Base-by-base conservation (phyloP, 768 basidiomycete species). In the Phanerochaete sordida region DNA sequence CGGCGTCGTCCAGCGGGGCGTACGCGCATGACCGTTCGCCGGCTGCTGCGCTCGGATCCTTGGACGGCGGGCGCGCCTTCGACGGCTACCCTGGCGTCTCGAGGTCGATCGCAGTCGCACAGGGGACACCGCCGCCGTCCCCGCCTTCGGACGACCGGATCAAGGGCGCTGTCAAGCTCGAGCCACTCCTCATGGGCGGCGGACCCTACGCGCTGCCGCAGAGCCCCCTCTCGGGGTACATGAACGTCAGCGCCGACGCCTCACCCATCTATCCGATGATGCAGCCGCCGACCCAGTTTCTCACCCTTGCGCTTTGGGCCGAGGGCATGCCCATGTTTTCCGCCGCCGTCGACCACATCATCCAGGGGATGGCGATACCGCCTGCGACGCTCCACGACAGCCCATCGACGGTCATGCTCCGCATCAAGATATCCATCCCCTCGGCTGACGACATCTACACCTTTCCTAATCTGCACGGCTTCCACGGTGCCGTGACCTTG, bases 301-400 rank as follows among this genome's bases (percentile, higher is more conserved):
- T 72, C 15, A 74, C 73, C 48, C 69, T 90, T 58, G 79, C 77
- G 43, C 76, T 91, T 19, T 79, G 79, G 68, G 84, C 88, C 24
- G 85, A 88, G 64, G 87, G 88, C 60, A 87, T 90, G 84, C 73
- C 79, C n/a, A 78, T 84, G 19, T 79, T 85, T 57, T 73, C 77
- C 30, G 76, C 89, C 69, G 82, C 85, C 61, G 75, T 88, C 58
- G 86, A 86, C 69, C 75, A 79, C 23, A 72, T 86, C 48, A 63
- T 79, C 48, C 72, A 79, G 23, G 61, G 54, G 39, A 33, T 60
- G 30, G 26, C 60, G 26, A 54, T 53, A 44, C 56, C 76, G 56
- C 69, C 76, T 58, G 70, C 70, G 39, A 66, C 70, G 49, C 35
- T 27, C 35, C 70, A 68, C 31, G 65, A 72, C 26, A 75, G 77